phyloP scores from a whole-genome alignment of 352 stramenopile species.

The Peronospora belbahrii region DNA sequence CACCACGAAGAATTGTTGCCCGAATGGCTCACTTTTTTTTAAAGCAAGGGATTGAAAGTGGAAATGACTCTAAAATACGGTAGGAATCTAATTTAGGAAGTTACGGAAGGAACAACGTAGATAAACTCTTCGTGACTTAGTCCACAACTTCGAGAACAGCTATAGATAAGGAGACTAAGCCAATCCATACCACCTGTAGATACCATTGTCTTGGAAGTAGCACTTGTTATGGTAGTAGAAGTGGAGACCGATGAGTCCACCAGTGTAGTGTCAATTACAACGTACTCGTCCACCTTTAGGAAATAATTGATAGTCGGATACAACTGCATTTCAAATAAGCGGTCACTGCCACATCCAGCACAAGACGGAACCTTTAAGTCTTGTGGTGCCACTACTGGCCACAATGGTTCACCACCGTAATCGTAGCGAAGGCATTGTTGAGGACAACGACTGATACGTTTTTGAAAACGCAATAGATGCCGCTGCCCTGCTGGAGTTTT shows the following conservation, averaged over 20 bases:
- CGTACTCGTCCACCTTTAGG: slow-evolving; percentile 70
- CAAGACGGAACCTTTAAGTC: slow-evolving; percentile 47
- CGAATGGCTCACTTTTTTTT: too few species aligned
- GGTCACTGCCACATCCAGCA: slow-evolving; percentile 42
- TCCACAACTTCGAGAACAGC: slow-evolving; percentile 58
- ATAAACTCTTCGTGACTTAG: slow-evolving; percentile 62
- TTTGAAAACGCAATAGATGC: slow-evolving; percentile 82
- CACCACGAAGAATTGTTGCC: too few species aligned
- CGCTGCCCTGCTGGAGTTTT: slow-evolving; percentile 63
- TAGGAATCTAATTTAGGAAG: slow-evolving; percentile 6
- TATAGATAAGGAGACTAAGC: slow-evolving; percentile 71
- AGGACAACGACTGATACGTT: slow-evolving; percentile 70
- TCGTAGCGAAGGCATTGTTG: slow-evolving; percentile 79
- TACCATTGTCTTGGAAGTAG: slow-evolving; percentile 1
- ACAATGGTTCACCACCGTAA: slow-evolving; percentile 78
- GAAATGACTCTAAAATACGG: neutral
- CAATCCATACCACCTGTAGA: slow-evolving; percentile 63
- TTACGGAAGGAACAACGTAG: slow-evolving; percentile 48
- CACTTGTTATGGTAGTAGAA: neutral
- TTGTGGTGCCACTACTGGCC: slow-evolving; percentile 48
- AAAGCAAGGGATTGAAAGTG: too few species aligned
- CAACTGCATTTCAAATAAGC: slow-evolving; percentile 77
- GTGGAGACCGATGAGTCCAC: neutral
- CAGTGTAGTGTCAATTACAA: slow-evolving; percentile 8
- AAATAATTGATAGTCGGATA: slow-evolving; percentile 84